A percentile compares a stretch with the other conserved stretches of the same genome.
Evolutionary conservation across 192 early-diverging fungal genomes (phyloP).

Genomic region (Linnemannia zychae): DNA sequence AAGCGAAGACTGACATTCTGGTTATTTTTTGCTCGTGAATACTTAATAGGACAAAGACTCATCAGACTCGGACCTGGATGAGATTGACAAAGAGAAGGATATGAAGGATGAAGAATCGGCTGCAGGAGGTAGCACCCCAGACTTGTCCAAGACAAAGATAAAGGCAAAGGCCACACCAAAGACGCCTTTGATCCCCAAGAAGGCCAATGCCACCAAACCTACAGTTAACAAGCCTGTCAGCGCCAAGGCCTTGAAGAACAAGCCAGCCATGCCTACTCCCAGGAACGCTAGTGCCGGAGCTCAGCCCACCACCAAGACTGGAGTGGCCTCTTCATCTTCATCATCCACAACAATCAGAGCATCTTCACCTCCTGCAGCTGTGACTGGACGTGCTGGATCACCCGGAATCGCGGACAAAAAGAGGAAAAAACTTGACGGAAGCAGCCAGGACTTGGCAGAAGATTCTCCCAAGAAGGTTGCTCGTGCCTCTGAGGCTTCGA

Average conservation of each 20-base stretch:
- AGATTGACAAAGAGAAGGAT: conserved; percentile 50
- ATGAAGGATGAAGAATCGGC: conserved; percentile 36
- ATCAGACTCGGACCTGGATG: conserved; percentile 49
- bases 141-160: conserved; percentile 26
- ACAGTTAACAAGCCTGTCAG: conserved; percentile 31
- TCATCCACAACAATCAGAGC: background rate
- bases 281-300: conserved; percentile 61
- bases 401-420: conserved; percentile 20
- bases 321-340: background rate
- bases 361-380: conserved; percentile 27
- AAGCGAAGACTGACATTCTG: background rate
- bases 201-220: conserved; percentile 44
- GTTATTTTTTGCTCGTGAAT: background rate
- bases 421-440: conserved; percentile 24
- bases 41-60: conserved; percentile 33
- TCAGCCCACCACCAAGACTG: background rate
- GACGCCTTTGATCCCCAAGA: conserved; percentile 60
- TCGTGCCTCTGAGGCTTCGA: conserved; percentile 17
- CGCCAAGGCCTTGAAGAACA: conserved; percentile 26
- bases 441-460: conserved; percentile 18
- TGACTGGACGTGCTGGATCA: conserved; percentile 6
- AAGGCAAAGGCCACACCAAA: conserved; percentile 60
- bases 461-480: conserved; percentile 40
- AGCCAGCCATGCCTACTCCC: conserved; percentile 27
- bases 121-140: conserved; percentile 17